These are phyloP conservation scores for Hypomyces perniciosus DNA, from an alignment of 2,329 filamentous ascomycete genomes.

Conservation along the genomic window DNA sequence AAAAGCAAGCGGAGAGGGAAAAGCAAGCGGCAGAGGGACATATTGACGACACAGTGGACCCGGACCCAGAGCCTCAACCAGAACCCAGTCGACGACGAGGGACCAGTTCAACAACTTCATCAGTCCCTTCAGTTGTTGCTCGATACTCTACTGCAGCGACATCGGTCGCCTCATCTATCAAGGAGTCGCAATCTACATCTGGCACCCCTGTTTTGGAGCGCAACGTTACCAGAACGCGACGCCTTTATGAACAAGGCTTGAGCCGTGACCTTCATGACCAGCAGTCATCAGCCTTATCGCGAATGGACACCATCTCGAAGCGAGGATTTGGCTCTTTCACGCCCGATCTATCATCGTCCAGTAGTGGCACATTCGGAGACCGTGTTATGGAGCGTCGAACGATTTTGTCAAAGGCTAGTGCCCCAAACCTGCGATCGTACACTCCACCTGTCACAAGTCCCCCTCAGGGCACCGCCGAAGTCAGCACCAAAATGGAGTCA, in stretches of 20 bases:
- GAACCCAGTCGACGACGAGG: slow-evolving; percentile 72
- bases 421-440: slow-evolving; percentile 59
- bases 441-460: slow-evolving; percentile 42
- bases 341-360: slow-evolving; percentile 46
- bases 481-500: slow-evolving; percentile 26
- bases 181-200: slow-evolving; percentile 42
- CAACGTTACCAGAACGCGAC: slow-evolving; percentile 61
- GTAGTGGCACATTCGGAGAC: slow-evolving; percentile 37
- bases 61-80: slow-evolving; percentile 46
- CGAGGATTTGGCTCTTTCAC: slow-evolving; percentile 46
- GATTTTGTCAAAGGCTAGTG: slow-evolving; percentile 53
- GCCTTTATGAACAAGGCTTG: slow-evolving; percentile 78
- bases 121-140: slow-evolving; percentile 52
- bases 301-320: slow-evolving; percentile 71
- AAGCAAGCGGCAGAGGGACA: slow-evolving; percentile 39
- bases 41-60: slow-evolving; percentile 28
- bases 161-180: slow-evolving; percentile 59
- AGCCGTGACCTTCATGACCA: slow-evolving; percentile 76
- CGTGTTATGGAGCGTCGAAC: slow-evolving; percentile 41
- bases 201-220: slow-evolving; percentile 49
- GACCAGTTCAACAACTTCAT: slow-evolving; percentile 80
- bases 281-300: slow-evolving; percentile 67
- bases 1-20: slow-evolving; percentile 41
- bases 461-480: slow-evolving; percentile 33
- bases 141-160: slow-evolving; percentile 84